Evolutionary conservation across 129 eudicot species (phyloP), one percentile per base, ranked within the genome.

Genomic region (Flaveria linearis): DNA sequence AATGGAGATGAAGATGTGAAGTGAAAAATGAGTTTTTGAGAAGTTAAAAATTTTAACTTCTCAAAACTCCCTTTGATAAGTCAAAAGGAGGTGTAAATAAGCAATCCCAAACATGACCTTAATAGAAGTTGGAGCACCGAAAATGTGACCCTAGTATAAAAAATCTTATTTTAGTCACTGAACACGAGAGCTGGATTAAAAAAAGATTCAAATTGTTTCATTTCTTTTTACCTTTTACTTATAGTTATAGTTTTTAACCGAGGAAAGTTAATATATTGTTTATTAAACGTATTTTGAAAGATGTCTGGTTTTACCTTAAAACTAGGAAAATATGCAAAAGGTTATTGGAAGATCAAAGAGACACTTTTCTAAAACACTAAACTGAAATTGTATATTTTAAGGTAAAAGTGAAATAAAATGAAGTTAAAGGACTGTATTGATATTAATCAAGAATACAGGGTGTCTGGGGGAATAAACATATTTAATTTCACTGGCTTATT

Each of bases 341-440:
- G 9, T 61, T 61, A 61, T 1, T 11, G 15, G 42, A 61, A 56
- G 14, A 56, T 9, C 5, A 43, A 43, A 12, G 12, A 43, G 2
- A 43, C 9, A 43, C 47, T 7, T 43, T 9, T 42, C 46, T 42
- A 5, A 43, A 7, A 30, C 3, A 43, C 11, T 0, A 43, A 66
- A 36, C 75, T 7, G 22, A 16, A 71, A 60, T 70, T 16, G 9
- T 71, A 2, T 43, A 11, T 36, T 71, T 61, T 5, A 13, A 13
- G 45, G 47, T 79, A 25, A 20, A 79, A 62, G 7, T 72, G 69
- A 17, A 64, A 43, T 26, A 72, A 72, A 72, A 51, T 15, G 53
- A 72, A 72, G 49, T 79, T 49, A 22, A 68, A 79, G 78, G 57
- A 15, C 5, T 18, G 22, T 79, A 16, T 10, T 71, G 73, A 12